Base-by-base conservation (phyloP, 1,284 basidiomycete species). In the Gymnopus androsaceus region DNA sequence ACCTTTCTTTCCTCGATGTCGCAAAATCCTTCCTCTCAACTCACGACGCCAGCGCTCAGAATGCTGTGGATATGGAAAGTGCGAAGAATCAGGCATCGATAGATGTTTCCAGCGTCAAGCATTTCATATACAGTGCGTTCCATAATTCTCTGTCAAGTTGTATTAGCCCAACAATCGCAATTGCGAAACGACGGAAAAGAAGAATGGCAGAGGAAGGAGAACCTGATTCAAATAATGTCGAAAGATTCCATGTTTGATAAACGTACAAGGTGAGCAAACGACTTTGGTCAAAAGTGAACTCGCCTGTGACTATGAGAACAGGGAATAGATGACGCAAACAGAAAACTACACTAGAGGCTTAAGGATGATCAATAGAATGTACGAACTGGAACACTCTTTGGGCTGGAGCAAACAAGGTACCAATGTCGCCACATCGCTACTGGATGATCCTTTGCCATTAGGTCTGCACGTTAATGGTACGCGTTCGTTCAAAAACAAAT, bases 161-260 rank as follows among this genome's bases (percentile, higher is more conserved):
- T n/a, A 14, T 36, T 54, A 14, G 19, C n/a, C 9, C 25, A 38
- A 21, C 23, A 14, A n/a, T 53, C 25, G 56, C 33, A 28, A 12
- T 30, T 49, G 12, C 31, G 4, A 3, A 25, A 9, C 54, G 25
- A 19, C 14, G 78, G 79, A 17, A 63, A 69, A 19, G 63, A 64
- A 1, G 71, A 75, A 52, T 88, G 82, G 84, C 65, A 76, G 17
- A 74, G 65, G 33, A 80, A 79, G 46, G 61, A 76, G 23, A 70
- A 71, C 33, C 69, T 92, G 7, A 73, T 82, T 12, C 58, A 67
- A 2, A 60, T 87, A 14, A 68, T 92, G 51, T 71, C 75, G 28
- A 67, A 71, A 2, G 88, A 92, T 57, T 78, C 82, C 0, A 69
- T 75, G 3, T 90, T 92, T 60, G 81, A 87, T 69, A 90, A 89